Base-by-base conservation (phyloP, 257 asterid species). In the Agastache rugosa region DNA sequence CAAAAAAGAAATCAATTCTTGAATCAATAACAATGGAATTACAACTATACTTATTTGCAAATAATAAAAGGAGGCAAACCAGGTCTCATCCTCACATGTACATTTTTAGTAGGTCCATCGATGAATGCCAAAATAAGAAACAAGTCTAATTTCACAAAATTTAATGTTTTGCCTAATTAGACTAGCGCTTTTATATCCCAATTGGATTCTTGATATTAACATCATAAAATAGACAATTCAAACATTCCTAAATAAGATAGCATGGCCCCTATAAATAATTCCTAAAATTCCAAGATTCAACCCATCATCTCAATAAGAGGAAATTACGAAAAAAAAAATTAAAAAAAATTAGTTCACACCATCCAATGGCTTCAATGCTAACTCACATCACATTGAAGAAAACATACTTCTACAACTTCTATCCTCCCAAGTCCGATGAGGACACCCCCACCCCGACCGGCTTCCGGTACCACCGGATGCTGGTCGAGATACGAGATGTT, bases 401-500 rank as follows among this genome's bases (percentile, higher is more conserved):
- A 41, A 73, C 86, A 1, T 87, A 80, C 60, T 74, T 53, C 72
- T 79, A 84, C 62, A 82, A 85, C 69, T 83, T 87, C 42, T n/a
- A 75, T 63, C 87, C 88, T 0, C 4, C 72, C 48, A 84, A 78
- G 45, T 78, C 71, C 1, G 85, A 85, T 53, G 87, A 82, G 63
- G 78, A 71, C 22, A 44, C 63, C 20, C 47, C 60, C 29, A 11
- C 34, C 15, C 6, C 71, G 1, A 19, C 27, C 23, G 62, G 71
- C 2, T 44, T 75, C 31, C 72, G 72, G 17, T 44, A 20, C 68
- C 64, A 62, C 19, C 86, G 87, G 6, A 23, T 25, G 42, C 69
- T 89, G 54, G 74, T 87, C 37, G 93, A 90, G 78, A 82, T 86
- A 2, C 56, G 85, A 8, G 90, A 84, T 19, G 16, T 83, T 15